Percentiles rank a stretch among this genome's conserved stretches.
Conservation (phyloP, 495 filamentous ascomycete genomes). For the Pyrenula aspistea region DNA sequence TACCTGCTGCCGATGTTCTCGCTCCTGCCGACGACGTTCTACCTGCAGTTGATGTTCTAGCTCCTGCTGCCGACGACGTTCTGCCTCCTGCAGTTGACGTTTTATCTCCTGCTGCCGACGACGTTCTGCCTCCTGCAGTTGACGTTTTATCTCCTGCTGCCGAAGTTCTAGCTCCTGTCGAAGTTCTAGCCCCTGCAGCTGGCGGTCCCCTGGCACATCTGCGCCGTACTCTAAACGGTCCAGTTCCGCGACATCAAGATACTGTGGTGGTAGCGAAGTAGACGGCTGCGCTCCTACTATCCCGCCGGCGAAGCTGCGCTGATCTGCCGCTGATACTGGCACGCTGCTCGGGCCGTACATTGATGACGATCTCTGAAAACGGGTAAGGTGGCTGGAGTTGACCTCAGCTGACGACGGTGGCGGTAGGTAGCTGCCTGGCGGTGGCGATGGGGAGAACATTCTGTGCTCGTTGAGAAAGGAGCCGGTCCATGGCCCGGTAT, state of each 20-base stretch:
- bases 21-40: no score
- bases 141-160: no score
- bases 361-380: conserved; percentile 42
- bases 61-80: no score
- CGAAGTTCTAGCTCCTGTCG: no score
- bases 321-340: conserved; percentile 22
- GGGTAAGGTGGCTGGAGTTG: conserved; percentile 31
- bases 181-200: no score
- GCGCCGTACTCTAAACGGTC: no score
- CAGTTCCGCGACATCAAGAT: conserved; percentile 47
- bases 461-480: conserved; percentile 29
- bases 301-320: background rate
- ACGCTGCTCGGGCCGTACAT: conserved; percentile 28
- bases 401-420: conserved; percentile 49
- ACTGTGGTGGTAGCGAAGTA: conserved; percentile 46
- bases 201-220: no score
- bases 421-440: conserved; percentile 33
- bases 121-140: no score
- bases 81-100: no score
- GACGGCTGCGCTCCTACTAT: conserved; percentile 11
- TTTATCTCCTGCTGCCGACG: no score
- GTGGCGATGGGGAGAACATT: conserved; percentile 45
- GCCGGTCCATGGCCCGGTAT: conserved; percentile 26
- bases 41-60: no score
- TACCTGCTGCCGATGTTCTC: no score